Evolutionary conservation across 2,329 filamentous ascomycete genomes (phyloP).

Genomic region (Zasmidium citrigriseum): DNA sequence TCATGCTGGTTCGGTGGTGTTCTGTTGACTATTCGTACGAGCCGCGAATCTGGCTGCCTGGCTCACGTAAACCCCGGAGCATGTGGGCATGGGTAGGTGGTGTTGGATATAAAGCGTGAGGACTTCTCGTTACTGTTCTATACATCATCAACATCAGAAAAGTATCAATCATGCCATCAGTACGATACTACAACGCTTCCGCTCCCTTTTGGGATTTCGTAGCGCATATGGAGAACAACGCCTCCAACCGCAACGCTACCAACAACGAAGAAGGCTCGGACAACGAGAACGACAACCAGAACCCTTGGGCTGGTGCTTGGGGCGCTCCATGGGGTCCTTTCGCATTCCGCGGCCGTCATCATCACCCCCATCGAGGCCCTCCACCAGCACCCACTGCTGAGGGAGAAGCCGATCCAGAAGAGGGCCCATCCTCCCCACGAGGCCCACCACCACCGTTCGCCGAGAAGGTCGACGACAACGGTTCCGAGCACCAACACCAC

Average conservation of each 20-base stretch:
- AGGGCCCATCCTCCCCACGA: slow-evolving; percentile 26
- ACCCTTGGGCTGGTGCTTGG: slow-evolving; percentile 36
- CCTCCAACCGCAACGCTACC: slow-evolving; percentile 32
- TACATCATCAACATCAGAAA: slow-evolving; percentile 18
- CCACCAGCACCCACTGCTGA: slow-evolving; percentile 23
- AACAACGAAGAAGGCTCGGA: slow-evolving; percentile 29
- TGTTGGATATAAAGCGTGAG: slow-evolving; percentile 13
- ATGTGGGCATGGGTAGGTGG: neutral
- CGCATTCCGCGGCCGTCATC: slow-evolving; percentile 22
- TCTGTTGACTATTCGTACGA: slow-evolving; percentile 15
- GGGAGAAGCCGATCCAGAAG: slow-evolving; percentile 16
- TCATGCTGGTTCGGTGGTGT: slow-evolving; percentile 4
- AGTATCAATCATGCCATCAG: slow-evolving; percentile 50
- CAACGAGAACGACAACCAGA: slow-evolving; percentile 26
- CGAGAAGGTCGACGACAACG: slow-evolving; percentile 15
- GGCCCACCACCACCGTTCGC: slow-evolving; percentile 25
- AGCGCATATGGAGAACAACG: slow-evolving; percentile 51
- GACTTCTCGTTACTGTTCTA: slow-evolving; percentile 8
- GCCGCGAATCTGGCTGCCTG: slow-evolving; percentile 14
- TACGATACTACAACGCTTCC: slow-evolving; percentile 55
- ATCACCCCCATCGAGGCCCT: slow-evolving; percentile 17
- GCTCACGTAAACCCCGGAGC: neutral
- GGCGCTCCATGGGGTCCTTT: slow-evolving; percentile 37
- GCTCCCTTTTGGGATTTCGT: slow-evolving; percentile 60
- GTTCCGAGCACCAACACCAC: slow-evolving; percentile 19